Conservation (phyloP, 345 rosid genomes). For the Hypericum androsaemum region DNA sequence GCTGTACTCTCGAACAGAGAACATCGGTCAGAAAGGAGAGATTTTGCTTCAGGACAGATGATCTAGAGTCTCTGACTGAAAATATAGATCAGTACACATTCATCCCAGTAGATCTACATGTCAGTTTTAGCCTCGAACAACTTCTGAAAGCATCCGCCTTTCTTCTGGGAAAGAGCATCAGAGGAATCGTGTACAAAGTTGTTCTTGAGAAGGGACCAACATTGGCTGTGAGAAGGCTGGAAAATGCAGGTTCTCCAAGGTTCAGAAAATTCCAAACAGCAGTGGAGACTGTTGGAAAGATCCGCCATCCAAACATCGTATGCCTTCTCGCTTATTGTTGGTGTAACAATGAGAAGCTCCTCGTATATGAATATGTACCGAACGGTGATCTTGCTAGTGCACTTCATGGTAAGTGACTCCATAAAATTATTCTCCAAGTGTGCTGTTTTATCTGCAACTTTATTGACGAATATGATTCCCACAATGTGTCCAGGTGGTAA, state of each 20-base stretch:
- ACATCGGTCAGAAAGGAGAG: conserved; percentile 14
- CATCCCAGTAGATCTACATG: conserved; percentile 8
- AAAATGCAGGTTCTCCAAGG: conserved; percentile 16
- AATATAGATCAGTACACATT: conserved; percentile 23
- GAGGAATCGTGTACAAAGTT: conserved; percentile 22
- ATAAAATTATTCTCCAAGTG: not conserved
- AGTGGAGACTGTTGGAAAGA: conserved; percentile 20
- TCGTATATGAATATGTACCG: conserved; percentile 17
- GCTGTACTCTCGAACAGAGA: conserved; percentile 9
- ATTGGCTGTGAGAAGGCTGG: conserved; percentile 22
- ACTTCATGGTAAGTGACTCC: conserved; percentile 18
- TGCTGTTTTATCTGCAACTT: not conserved
- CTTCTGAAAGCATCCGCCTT: conserved; percentile 27
- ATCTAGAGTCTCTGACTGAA: conserved; percentile 20
- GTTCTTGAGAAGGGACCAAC: conserved; percentile 20
- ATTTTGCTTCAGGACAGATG: conserved; percentile 27
- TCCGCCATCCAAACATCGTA: conserved; percentile 18
- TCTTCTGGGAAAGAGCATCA: conserved; percentile 17
- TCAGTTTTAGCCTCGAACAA: conserved; percentile 15
- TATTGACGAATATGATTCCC: not conserved
- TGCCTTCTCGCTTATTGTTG: conserved; percentile 22
- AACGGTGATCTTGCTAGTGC: conserved; percentile 20
- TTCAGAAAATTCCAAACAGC: conserved; percentile 21
- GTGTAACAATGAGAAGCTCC: conserved; percentile 21
- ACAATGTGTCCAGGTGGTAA: conserved; percentile 11